Conservation (phyloP, 1,284 basidiomycete species). For the Ganoderma resinaceum region DNA sequence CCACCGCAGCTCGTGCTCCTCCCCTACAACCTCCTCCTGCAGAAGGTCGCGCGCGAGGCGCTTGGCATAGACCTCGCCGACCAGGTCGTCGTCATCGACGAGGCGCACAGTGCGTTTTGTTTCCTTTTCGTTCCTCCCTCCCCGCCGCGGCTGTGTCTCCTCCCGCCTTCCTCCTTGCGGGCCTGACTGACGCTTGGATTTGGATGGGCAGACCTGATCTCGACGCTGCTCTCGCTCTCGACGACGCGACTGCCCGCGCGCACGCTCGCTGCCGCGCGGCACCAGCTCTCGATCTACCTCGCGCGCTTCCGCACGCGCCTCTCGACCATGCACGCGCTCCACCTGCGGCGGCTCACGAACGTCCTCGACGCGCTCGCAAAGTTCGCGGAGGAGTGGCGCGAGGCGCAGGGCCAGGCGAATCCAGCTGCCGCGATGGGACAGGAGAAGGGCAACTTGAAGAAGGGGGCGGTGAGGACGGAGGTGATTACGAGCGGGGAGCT, state of each 20-base stretch:
- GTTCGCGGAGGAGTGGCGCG: slow-evolving; percentile 59
- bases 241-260: slow-evolving; percentile 71
- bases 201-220: slow-evolving; percentile 71
- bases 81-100: slow-evolving; percentile 93
- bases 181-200: too few species aligned
- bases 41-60: slow-evolving; percentile 85
- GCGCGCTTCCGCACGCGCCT: slow-evolving; percentile 81
- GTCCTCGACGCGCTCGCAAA: slow-evolving; percentile 74
- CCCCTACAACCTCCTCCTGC: slow-evolving; percentile 93
- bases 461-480: slow-evolving; percentile 44
- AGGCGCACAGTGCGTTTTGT: slow-evolving; percentile 86
- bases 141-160: too few species aligned
- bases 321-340: slow-evolving; percentile 76
- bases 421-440: background rate
- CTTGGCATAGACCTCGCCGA: slow-evolving; percentile 84
- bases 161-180: background rate
- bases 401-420: slow-evolving; percentile 37
- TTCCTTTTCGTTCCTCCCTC: background rate
- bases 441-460: background rate
- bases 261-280: slow-evolving; percentile 68
- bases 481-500: slow-evolving; percentile 74
- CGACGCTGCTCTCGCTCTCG: slow-evolving; percentile 89
- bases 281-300: slow-evolving; percentile 86
- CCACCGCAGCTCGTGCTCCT: slow-evolving; percentile 78
- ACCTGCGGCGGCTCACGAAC: slow-evolving; percentile 81